A percentile compares a stretch with the other conserved stretches of the same genome.
These are phyloP conservation scores for Babesia gibsoni DNA, from an alignment of 169 alveolate species.

Conservation along the genomic window DNA sequence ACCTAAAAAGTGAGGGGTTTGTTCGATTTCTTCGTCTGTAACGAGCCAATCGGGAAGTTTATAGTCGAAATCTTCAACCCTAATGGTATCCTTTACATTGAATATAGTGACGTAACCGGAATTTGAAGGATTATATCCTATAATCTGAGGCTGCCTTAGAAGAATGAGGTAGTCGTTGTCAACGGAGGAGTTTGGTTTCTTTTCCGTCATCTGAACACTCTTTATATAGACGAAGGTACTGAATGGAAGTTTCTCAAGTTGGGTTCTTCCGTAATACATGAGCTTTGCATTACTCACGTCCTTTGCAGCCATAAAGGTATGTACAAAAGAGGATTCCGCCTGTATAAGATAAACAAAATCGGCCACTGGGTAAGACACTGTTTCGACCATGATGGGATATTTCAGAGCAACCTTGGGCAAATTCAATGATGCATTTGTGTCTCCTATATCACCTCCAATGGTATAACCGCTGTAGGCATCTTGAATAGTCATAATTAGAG, in stretches of 20 bases:
- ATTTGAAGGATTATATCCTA: not conserved
- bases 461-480: slow-evolving; percentile 26
- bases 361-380: slow-evolving; percentile 30
- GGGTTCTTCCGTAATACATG: slow-evolving; percentile 23
- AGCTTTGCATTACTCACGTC: not conserved
- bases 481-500: not conserved
- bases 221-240: slow-evolving; percentile 20
- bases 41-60: slow-evolving; percentile 50
- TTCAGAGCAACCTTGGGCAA: not conserved
- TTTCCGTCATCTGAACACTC: slow-evolving; percentile 16
- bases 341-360: slow-evolving; percentile 48
- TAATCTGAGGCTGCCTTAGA: not conserved
- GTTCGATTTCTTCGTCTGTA: slow-evolving; percentile 11
- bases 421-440: not conserved
- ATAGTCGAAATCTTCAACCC: slow-evolving; percentile 48
- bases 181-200: not conserved
- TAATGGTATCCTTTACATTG: slow-evolving; percentile 46
- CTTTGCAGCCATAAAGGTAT: slow-evolving; percentile 17
- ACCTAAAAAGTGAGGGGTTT: slow-evolving; percentile 1
- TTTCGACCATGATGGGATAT: slow-evolving; percentile 36
- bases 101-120: slow-evolving; percentile 23
- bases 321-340: slow-evolving; percentile 10
- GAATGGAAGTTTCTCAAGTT: slow-evolving; percentile 21
- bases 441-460: slow-evolving; percentile 15
- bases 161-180: slow-evolving; percentile 54